Conservation (phyloP, 148 eudicot species). For the Cornus florida region DNA sequence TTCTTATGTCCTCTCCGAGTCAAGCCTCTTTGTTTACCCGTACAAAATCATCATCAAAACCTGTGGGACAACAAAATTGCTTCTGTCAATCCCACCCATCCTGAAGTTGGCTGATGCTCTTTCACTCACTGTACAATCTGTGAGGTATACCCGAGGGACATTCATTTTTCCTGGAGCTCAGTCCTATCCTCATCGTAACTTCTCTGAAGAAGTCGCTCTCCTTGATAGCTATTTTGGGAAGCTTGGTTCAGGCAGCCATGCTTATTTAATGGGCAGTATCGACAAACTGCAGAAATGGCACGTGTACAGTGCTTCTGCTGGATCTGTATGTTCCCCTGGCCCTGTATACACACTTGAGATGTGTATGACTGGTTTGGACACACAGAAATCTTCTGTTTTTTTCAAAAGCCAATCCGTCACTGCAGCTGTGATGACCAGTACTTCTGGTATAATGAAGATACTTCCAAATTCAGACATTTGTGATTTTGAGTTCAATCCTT, state of each 20-base stretch:
- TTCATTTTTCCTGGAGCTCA: constrained; percentile 34
- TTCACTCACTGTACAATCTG: constrained; percentile 29
- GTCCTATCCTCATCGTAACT: constrained; percentile 30
- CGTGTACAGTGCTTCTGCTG: constrained; percentile 41
- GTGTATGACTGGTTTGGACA: constrained; percentile 54
- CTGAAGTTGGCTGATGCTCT: constrained; percentile 21
- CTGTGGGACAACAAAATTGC: constrained; percentile 40
- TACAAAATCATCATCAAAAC: constrained; percentile 41
- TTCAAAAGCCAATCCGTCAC: constrained; percentile 36
- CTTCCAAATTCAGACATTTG: constrained; percentile 44
- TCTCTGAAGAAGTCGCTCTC: constrained; percentile 34
- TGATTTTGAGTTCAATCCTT: constrained; percentile 50
- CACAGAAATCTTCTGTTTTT: constrained; percentile 33
- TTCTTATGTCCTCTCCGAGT: constrained; percentile 41
- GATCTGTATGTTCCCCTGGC: neutral
- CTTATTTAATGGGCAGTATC: constrained; percentile 27
- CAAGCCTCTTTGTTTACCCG: constrained; percentile 38
- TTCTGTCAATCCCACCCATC: constrained; percentile 30
- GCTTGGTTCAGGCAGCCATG: constrained; percentile 27
- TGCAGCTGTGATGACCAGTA: constrained; percentile 32
- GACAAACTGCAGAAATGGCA: constrained; percentile 44
- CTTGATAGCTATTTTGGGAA: constrained; percentile 30
- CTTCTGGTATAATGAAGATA: constrained; percentile 36
- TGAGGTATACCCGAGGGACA: constrained; percentile 41
- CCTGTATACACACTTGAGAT: constrained; percentile 46